Percentiles rank a stretch among this genome's conserved stretches.
phyloP scores from a whole-genome alignment of 352 stramenopile species.

The Pythium apleroticum region DNA sequence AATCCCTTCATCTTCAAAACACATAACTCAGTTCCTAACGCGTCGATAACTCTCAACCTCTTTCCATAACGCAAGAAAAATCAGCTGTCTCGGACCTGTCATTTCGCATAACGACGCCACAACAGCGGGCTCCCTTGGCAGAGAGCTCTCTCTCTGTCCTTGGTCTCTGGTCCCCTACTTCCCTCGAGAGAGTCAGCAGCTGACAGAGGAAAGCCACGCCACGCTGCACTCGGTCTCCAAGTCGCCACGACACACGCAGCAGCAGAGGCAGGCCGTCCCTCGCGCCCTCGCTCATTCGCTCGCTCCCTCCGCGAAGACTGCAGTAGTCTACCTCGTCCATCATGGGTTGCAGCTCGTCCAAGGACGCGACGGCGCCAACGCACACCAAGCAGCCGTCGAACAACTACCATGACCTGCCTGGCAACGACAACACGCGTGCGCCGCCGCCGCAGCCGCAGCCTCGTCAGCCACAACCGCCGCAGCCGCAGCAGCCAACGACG shows the following conservation, averaged over 20 bases:
- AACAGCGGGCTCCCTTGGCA: slow-evolving; percentile 13
- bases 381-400: slow-evolving; percentile 9
- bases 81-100: not conserved
- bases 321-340: slow-evolving; percentile 3
- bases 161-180: not conserved
- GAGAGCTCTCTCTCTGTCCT: slow-evolving; percentile 3
- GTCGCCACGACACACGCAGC: not conserved
- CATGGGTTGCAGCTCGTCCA: slow-evolving; percentile 54
- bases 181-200: slow-evolving; percentile 24
- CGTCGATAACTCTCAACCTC: not conserved
- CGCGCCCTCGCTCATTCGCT: not conserved
- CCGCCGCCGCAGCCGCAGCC: not conserved
- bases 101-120: slow-evolving; percentile 18
- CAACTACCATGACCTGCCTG: slow-evolving; percentile 4
- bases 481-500: not conserved
- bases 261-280: not conserved
- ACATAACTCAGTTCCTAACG: not conserved
- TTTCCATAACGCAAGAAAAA: not conserved
- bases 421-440: not conserved
- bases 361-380: slow-evolving; percentile 21
- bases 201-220: slow-evolving; percentile 10
- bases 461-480: not conserved
- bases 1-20: slow-evolving; percentile 3
- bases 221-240: slow-evolving; percentile 5
- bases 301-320: not conserved